These are phyloP conservation scores for Ramichloridium luteum DNA, from an alignment of 2,329 filamentous ascomycete species.

Conservation along the genomic window DNA sequence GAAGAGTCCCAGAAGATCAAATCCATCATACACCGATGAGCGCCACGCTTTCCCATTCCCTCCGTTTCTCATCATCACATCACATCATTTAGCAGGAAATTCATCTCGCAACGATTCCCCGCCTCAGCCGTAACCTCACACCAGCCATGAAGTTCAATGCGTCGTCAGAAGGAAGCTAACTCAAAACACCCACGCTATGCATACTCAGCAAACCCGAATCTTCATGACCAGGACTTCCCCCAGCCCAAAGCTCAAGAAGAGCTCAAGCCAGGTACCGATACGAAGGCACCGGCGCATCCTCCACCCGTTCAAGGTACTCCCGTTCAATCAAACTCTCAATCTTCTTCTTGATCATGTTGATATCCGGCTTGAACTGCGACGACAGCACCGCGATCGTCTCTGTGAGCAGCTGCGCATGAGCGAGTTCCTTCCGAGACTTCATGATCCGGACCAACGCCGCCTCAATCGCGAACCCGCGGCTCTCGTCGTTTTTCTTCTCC, in stretches of 20 bases:
- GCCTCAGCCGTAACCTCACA: no score
- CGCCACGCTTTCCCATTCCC: no score
- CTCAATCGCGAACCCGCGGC: slow-evolving; percentile 58
- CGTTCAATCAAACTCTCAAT: slow-evolving; percentile 65
- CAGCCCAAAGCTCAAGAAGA: neutral
- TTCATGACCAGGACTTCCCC: neutral
- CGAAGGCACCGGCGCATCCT: slow-evolving; percentile 47
- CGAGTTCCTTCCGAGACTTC: slow-evolving; percentile 62
- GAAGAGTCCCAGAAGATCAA: no score
- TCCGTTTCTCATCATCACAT: no score
- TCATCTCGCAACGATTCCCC: no score
- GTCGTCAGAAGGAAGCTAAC: no score
- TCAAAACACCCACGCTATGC: neutral
- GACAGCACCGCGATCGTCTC: slow-evolving; percentile 61
- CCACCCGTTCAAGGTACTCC: slow-evolving; percentile 66
- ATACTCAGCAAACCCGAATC: neutral
- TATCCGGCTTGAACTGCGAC: slow-evolving; percentile 61
- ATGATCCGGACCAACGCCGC: slow-evolving; percentile 71
- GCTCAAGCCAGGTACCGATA: slow-evolving; percentile 60
- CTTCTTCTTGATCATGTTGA: slow-evolving; percentile 67
- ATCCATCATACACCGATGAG: no score
- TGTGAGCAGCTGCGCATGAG: slow-evolving; percentile 55
- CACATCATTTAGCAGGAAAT: no score
- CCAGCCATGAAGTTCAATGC: no score
- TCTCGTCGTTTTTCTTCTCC: slow-evolving; percentile 63